Evolutionary conservation across 345 rosid genomes (phyloP).

Genomic region (Camelina sativa): DNA sequence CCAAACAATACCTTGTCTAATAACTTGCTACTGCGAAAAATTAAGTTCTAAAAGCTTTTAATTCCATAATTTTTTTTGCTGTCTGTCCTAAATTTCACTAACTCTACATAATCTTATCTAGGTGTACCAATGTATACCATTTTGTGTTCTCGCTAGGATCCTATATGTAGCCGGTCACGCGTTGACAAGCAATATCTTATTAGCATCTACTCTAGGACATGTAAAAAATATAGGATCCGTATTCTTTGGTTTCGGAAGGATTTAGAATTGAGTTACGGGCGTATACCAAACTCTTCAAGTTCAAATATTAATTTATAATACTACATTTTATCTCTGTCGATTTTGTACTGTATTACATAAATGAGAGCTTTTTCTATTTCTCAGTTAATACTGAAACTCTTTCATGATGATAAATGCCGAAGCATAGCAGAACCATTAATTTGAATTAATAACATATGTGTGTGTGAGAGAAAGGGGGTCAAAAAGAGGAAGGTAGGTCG

Average conservation of each 20-base stretch:
- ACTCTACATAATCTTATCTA: conserved; percentile 13
- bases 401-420: conserved; percentile 26
- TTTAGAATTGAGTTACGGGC: background rate
- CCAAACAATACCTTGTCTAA: conserved; percentile 29
- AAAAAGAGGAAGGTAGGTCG: conserved; percentile 41
- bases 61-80: background rate
- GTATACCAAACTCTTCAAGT: background rate
- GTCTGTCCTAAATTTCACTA: conserved; percentile 42
- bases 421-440: conserved; percentile 17
- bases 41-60: conserved; percentile 3
- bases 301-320: background rate
- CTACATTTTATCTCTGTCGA: background rate
- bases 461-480: conserved; percentile 8
- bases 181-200: conserved; percentile 32
- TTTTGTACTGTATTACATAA: background rate
- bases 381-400: no score
- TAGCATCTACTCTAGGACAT: conserved; percentile 24
- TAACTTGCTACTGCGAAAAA: background rate
- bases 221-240: background rate
- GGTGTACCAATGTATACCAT: conserved; percentile 21
- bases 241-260: background rate
- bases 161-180: conserved; percentile 28
- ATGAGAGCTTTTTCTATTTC: background rate
- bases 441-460: conserved; percentile 14
- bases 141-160: conserved; percentile 37